phyloP scores from a whole-genome alignment of 176 grass and related monocot genomes.

The Tillandsia fasciculata region DNA sequence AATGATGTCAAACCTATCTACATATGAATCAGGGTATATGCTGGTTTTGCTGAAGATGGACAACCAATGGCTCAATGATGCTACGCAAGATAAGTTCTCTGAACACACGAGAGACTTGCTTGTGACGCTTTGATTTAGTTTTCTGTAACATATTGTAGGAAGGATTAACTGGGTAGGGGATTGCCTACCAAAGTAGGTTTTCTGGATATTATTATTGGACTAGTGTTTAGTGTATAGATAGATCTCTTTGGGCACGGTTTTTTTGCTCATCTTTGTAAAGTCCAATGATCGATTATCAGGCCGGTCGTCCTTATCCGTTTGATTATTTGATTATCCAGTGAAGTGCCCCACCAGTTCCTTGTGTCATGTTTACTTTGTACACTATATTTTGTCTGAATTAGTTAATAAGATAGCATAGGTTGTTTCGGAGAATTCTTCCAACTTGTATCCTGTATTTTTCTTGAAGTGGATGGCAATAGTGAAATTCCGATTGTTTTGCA shows the following conservation, averaged over 20 bases:
- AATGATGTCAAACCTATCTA: constrained; percentile 95
- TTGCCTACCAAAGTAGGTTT: background rate
- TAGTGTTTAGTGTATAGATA: constrained; percentile 3
- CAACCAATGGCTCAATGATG: constrained; percentile 6
- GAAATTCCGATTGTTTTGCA: background rate
- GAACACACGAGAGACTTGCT: background rate
- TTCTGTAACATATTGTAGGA: constrained; percentile 1
- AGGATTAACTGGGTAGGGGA: background rate
- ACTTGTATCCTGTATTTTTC: background rate
- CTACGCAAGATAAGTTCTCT: constrained; percentile 9
- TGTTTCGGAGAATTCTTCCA: background rate
- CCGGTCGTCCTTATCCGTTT: constrained; percentile 18
- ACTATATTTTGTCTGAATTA: background rate
- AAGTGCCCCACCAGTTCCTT: background rate
- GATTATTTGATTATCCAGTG: constrained; percentile 25
- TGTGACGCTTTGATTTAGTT: background rate
- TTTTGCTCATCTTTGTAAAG: constrained; percentile 25
- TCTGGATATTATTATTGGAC: background rate
- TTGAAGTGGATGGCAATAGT: background rate
- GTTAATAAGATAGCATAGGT: background rate
- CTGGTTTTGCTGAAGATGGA: constrained; percentile 13
- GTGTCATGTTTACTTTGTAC: background rate
- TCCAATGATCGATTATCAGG: constrained; percentile 14
- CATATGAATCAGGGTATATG: constrained; percentile 37
- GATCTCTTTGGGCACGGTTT: constrained; percentile 8